A percentile compares a stretch with the other conserved stretches of the same genome.
Conservation (phyloP, 441 rosid species). For the Croton setiger region DNA sequence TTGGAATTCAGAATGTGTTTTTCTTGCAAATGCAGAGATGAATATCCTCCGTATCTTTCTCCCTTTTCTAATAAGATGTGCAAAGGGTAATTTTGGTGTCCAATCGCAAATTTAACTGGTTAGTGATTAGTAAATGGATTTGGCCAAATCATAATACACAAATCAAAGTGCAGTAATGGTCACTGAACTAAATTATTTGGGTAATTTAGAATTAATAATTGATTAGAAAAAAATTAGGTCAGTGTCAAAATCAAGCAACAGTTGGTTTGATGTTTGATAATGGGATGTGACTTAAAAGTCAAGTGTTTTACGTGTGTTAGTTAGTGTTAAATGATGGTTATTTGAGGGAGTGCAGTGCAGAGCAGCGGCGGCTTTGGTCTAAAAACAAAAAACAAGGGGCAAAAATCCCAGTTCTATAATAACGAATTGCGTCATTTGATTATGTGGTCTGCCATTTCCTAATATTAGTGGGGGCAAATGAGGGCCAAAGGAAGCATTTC, state of each 20-base stretch:
- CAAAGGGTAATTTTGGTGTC: not conserved
- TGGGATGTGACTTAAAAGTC: not conserved
- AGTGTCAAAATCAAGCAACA: constrained; percentile 2
- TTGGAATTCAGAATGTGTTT: not conserved
- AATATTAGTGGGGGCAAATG: not conserved
- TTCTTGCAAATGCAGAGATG: not conserved
- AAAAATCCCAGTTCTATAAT: not conserved
- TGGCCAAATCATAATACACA: too few species aligned
- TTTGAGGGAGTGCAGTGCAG: too few species aligned
- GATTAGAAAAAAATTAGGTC: constrained; percentile 19
- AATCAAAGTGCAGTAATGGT: too few species aligned
- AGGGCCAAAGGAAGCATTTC: too few species aligned
- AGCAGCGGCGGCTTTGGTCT: not conserved
- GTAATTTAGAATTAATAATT: too few species aligned
- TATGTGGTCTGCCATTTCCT: not conserved
- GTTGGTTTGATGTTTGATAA: not conserved
- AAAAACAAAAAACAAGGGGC: not conserved
- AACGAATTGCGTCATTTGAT: not conserved
- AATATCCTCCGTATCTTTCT: constrained; percentile 1
- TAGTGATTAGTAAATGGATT: too few species aligned
- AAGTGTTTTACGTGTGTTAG: not conserved
- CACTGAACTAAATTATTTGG: too few species aligned
- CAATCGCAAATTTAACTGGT: too few species aligned
- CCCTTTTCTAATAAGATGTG: too few species aligned
- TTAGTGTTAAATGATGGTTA: not conserved